Base-by-base conservation (phyloP, 768 basidiomycete species). In the Hemileccinum impolitum region DNA sequence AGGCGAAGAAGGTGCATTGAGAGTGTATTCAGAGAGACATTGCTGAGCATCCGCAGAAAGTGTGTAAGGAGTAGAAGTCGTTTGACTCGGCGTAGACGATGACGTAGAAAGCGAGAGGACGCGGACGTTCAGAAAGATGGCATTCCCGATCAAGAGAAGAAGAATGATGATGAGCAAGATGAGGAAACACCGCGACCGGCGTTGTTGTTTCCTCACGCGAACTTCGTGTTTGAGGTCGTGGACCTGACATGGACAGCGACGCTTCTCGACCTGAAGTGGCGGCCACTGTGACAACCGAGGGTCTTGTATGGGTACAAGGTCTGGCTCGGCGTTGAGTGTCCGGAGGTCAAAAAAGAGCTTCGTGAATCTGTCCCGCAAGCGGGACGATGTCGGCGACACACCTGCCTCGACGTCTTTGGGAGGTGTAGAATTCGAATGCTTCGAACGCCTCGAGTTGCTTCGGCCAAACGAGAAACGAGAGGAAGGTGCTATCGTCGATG, bases 1-100 rank as follows among this genome's bases (percentile, higher is more conserved):
- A 2, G 77, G 75, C 41, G 70, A 62, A 2, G 68, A 59, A 1
- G 77, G 70, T 2, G 77, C 79, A 36, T 76, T 68, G 39, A 78
- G 56, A 14, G 60, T 69, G 56, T 69, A 79, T 51, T 79, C 70
- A 14, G 70, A 69, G 37, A 79, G 56, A 56, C 77, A 79, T 56
- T 74, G 69, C 51, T 72, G 70, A 18, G 72, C 68, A 51, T 70
- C 64, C 28, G 59, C 63, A 21, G 75, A 73, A 34, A 77, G 67
- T 3, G 48, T 42, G 17, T 52, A n/a, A 6, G 67, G 41, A 14
- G 58, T 58, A n/a, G 67, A 60, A 3, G 60, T 55, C 14, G 64
- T 51, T 35, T 63, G 47, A 39, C 56, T 56, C 4, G 53, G 25
- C 13, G 57, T 34, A 25, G 59, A 50, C 7, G 39, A 36, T 39